These are phyloP conservation scores for Polyporus arcularius DNA, from an alignment of 768 basidiomycete genomes.

Conservation along the genomic window DNA sequence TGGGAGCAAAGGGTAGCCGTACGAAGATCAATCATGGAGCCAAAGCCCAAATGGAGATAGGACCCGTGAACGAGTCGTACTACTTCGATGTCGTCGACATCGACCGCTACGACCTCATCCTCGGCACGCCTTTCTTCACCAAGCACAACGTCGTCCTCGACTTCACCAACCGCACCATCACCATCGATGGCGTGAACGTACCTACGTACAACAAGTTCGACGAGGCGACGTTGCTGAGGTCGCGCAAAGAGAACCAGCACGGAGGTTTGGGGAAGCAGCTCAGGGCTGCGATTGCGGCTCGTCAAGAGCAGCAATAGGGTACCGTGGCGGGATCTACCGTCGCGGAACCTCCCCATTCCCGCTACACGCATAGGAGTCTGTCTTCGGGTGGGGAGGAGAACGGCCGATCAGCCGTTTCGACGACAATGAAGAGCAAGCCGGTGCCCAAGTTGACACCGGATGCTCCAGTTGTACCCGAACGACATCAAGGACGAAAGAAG, in stretches of 20 bases:
- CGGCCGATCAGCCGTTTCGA: not conserved
- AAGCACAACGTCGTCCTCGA: constrained; percentile 6
- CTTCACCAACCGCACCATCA: not conserved
- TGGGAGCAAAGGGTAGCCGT: constrained; percentile 35
- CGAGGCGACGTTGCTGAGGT: not conserved
- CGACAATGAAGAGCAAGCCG: not conserved
- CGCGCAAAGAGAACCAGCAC: too few relatives aligned
- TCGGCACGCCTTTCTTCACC: constrained; percentile 29
- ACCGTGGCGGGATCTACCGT: not conserved
- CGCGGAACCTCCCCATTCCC: not conserved
- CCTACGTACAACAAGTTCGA: not conserved
- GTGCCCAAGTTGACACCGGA: too few relatives aligned
- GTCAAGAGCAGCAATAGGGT: not conserved
- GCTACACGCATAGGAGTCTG: not conserved
- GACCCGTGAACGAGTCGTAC: not conserved
- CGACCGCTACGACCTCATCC: constrained; percentile 33
- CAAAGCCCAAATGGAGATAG: constrained; percentile 11
- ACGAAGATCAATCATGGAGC: constrained; percentile 33
- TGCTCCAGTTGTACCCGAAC: not conserved
- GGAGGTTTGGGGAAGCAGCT: not conserved
- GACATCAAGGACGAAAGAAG: not conserved
- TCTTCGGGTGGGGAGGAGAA: not conserved
- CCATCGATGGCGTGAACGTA: not conserved
- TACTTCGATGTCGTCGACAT: constrained; percentile 10
- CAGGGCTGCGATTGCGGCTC: not conserved